Base-by-base conservation (phyloP, 169 alveolate genomes). In the Cytauxzoon felis region DNA sequence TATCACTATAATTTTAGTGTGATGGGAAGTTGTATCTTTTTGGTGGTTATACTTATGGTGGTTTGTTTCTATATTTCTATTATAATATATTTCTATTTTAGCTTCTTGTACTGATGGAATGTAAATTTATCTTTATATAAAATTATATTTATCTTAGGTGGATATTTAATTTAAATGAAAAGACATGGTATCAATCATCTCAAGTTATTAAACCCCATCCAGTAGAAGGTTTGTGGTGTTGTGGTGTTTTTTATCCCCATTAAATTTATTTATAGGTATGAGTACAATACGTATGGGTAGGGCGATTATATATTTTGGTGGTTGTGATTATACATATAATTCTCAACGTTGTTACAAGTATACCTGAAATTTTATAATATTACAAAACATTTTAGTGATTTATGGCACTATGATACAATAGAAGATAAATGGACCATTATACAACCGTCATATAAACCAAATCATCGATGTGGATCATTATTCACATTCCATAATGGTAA, bases 11-110 rank as follows among this genome's bases (percentile, higher is more conserved):
- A 29, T 43, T 23, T 7, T 27, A 58, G 68, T 41, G 23, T 45
- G 83, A 73, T 11, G 43, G 42, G n/a, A 63, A 23, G 59, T 47
- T 73, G 29, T 63, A 73, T 38, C 61, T 73, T 36, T 63, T 38
- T 48, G 83, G 83, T 30, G 83, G 83, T 24, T 63, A 73, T 54
- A 57, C 61, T 1, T 73, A 73, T 36, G 72, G 78, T n/a, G 81
- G 76, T 49, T 63, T 53, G 68, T 43, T 58, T 1, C 2, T 9
- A 48, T 3, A 30, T 2, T 58, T n/a, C 11, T 30, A 13, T 43
- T n/a, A n/a, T n/a, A n/a, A n/a, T n/a, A n/a, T 3, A 27, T 16
- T 11, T 9, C 9, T 50, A 24, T 1, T 53, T 53, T 53, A 53
- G 63, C 63, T 23, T 45, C 63, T 62, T 40, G 73, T 60, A 30